Percentiles rank a stretch among this genome's conserved stretches.
These are phyloP conservation scores for Lepiota brunneoincarnata DNA, from an alignment of 768 basidiomycete species.

Conservation along the genomic window DNA sequence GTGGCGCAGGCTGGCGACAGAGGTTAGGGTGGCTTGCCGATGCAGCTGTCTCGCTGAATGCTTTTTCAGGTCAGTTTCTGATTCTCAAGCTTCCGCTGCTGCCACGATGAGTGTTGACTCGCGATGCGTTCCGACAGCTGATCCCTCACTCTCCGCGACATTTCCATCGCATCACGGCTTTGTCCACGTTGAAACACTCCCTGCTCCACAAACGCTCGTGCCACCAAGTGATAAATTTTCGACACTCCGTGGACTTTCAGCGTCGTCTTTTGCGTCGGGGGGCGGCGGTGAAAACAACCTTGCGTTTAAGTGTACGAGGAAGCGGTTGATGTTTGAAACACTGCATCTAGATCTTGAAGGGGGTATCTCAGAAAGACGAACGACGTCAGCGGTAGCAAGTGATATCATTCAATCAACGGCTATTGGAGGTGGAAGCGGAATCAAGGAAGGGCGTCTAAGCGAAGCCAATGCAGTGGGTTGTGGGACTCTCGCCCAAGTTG, in stretches of 20 bases:
- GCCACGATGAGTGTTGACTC: not conserved
- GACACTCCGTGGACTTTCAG: constrained; percentile 73
- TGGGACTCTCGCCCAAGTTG: not conserved
- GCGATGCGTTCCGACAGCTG: constrained; percentile 39
- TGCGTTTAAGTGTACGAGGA: constrained; percentile 89
- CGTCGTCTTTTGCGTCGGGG: constrained; percentile 44
- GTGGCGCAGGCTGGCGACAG: constrained; percentile 68
- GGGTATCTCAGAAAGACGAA: constrained; percentile 76
- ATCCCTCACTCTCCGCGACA: constrained; percentile 67
- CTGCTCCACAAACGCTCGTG: constrained; percentile 68
- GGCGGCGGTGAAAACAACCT: constrained; percentile 95
- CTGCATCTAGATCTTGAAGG: constrained; percentile 86
- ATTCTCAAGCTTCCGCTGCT: constrained; percentile 1
- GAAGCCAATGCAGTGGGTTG: constrained; percentile 40
- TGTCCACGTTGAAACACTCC: constrained; percentile 73
- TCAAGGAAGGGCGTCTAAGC: constrained; percentile 23
- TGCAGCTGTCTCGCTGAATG: constrained; percentile 66
- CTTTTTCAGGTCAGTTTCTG: constrained; percentile 67
- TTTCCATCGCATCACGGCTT: constrained; percentile 90
- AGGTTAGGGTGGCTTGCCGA: constrained; percentile 81
- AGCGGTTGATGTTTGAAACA: constrained; percentile 86
- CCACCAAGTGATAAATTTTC: constrained; percentile 84
- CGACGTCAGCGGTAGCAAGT: constrained; percentile 34
- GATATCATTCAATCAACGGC: constrained; percentile 2
- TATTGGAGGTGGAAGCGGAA: constrained; percentile 26